phyloP scores from a whole-genome alignment of 371 early-diverging fungal species.

The Circinella minor region DNA sequence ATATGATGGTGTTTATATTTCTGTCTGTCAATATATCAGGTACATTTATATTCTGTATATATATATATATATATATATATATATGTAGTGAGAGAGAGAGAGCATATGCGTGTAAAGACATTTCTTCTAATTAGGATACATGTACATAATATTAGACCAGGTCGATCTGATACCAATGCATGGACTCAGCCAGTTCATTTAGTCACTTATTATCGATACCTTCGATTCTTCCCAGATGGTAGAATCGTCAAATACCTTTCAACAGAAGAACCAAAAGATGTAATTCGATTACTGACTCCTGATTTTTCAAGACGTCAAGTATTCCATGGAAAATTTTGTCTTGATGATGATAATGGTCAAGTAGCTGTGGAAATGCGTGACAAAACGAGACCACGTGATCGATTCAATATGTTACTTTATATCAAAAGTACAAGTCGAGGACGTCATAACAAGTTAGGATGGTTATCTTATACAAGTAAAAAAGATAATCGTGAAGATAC shows the following conservation, averaged over 20 bases:
- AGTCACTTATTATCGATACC: conserved; percentile 66
- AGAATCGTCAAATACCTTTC: conserved; percentile 41
- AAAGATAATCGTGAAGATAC: conserved; percentile 28
- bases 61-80: too few species aligned
- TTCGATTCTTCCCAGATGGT: conserved; percentile 62
- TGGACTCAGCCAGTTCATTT: conserved; percentile 54
- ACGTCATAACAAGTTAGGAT: conserved; percentile 59
- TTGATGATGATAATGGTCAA: conserved; percentile 15
- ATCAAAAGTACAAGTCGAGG: conserved; percentile 51
- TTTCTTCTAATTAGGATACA: not conserved
- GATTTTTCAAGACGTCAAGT: conserved; percentile 34
- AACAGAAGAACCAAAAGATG: conserved; percentile 47
- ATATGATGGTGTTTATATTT: conserved; percentile 65
- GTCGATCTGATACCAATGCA: conserved; percentile 39
- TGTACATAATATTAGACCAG: conserved; percentile 23
- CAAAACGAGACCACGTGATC: conserved; percentile 27
- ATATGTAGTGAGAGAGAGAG: not conserved
- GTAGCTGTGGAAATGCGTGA: conserved; percentile 29
- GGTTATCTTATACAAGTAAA: conserved; percentile 45
- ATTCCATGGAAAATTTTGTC: conserved; percentile 43
- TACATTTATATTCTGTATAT: not conserved
- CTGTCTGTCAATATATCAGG: conserved; percentile 56
- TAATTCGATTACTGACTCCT: conserved; percentile 30
- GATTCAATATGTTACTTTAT: conserved; percentile 39
- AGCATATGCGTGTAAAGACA: not conserved